Conservation (phyloP, 179 eudicot species). For the Silene coronaria region DNA sequence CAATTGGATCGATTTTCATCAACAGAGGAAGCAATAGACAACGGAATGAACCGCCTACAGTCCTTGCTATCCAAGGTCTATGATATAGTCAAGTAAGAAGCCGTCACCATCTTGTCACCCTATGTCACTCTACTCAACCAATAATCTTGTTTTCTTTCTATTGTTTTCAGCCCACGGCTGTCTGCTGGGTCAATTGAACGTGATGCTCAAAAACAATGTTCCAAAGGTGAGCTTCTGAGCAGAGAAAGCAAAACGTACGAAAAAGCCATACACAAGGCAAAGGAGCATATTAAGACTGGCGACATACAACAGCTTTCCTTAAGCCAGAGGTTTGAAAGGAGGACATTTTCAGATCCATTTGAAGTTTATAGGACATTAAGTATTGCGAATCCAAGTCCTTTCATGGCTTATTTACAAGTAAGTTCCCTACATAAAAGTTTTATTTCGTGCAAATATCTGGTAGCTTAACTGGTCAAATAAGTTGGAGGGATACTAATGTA, state of each 20-base stretch:
- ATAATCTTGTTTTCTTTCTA: neutral
- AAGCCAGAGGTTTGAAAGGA: slow-evolving; percentile 34
- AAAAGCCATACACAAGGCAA: slow-evolving; percentile 43
- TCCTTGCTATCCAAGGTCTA: slow-evolving; percentile 49
- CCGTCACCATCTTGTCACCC: neutral
- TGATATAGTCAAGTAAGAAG: slow-evolving; percentile 48
- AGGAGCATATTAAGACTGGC: slow-evolving; percentile 36
- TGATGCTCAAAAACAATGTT: slow-evolving; percentile 27
- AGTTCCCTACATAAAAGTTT: slow-evolving; percentile 6
- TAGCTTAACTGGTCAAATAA: too few species aligned
- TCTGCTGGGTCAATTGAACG: slow-evolving; percentile 43
- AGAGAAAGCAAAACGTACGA: slow-evolving; percentile 51
- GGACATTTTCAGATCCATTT: slow-evolving; percentile 69
- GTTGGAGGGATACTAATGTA: too few species aligned
- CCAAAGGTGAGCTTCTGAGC: slow-evolving; percentile 31
- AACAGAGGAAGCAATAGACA: slow-evolving; percentile 46
- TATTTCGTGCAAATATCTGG: too few species aligned
- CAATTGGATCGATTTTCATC: slow-evolving; percentile 54
- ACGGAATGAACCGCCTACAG: slow-evolving; percentile 55
- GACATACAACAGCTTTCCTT: slow-evolving; percentile 28
- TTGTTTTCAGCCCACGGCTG: slow-evolving; percentile 47
- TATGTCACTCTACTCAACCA: neutral
- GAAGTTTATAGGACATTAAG: slow-evolving; percentile 69
- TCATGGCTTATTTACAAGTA: slow-evolving; percentile 72
- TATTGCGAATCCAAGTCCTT: slow-evolving; percentile 76